Base-by-base conservation (phyloP, 805 yeast species). In the Starmerella floricola region DNA sequence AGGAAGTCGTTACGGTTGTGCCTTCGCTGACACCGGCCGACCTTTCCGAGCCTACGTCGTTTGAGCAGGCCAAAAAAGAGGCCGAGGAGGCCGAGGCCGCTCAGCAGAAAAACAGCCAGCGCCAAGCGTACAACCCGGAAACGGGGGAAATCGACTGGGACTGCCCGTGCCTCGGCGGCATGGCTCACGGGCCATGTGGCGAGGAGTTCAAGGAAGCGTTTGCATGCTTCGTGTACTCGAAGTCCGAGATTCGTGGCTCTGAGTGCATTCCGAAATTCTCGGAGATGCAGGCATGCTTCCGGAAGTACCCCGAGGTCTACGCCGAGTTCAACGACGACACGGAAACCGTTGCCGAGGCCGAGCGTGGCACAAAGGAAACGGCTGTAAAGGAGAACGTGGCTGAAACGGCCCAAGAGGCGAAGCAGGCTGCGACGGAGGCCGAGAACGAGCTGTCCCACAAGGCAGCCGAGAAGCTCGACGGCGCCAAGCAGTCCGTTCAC, bases 121-220 rank as follows among this genome's bases (percentile, higher is more conserved):
- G 44, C 32, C 47, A 46, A 8, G 51, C 97, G 3, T 88, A 76
- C 64, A 76, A 88, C 66, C 96, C 96, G 24, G 94, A 83, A 56
- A 91, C 98, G 2, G 98, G 98, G 24, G 97, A 88, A 61, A 91
- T 91, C 65, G 88, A 91, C 74, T 91, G 98, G 98, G 97, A 91
- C 59, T 91, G 98, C 63, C 97, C 98, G n/a, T 88, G 97, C 63
- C 69, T 91, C 38, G 98, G 97, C 27, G 98, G 98, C 32, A 85
- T 91, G 96, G 97, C 98, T 26, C 72, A 87, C 51, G 98, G 98
- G 0, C 97, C 98, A 42, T 91, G 98, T 66, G 98, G 98, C 44
- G 87, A 78, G 55, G 94, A 86, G 65, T 85, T 85, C 69, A 85
- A 83, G 65, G 85, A 74, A 40, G 97, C 98, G 0, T 91, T 91